Evolutionary conservation across 495 filamentous ascomycete species (phyloP), one percentile per base, ranked within the genome.

Genomic region (Tuber microsphaerosporum): DNA sequence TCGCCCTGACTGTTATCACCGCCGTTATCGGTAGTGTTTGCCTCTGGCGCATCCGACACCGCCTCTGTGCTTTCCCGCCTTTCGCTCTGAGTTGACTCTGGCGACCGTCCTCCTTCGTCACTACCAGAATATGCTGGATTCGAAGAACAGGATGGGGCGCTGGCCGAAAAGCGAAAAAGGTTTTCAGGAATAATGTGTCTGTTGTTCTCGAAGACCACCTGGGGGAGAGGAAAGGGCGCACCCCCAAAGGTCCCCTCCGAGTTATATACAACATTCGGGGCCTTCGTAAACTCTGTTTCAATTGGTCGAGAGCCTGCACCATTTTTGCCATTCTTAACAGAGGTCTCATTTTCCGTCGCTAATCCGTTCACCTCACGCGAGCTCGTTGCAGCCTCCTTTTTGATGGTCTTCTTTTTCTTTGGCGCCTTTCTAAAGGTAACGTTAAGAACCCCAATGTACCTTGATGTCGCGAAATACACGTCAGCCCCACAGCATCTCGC

Each of bases 371-470:
- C 68, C 48, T 80, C 77, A 22, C 42, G 68, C 34, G 69, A 76
- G 71, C 16, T 37, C 45, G 68, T 75, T 31, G 51, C 80, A 73
- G 69, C 75, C 48, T 75, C 70, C 42, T 75, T 78, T 61, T 79
- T 75, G 56, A 65, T 34, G 19, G 51, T 81, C 71, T 88, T 88
- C 34, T 87, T 84, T 75, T 85, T 85, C 71, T 80, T 87, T 9
- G 89, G 85, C 61, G 89, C 90, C 84, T 96, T 97, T 37, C 94
- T 93, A 83, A 94, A 97, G 0, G 95, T 97, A 20, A 98, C 95
- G 83, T 99, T 99, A 56, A 99, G 85, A 65, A 99, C 95, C 34
- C 95, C 95, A 76, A 99, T 97, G 79, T 99, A 99, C 83, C 95
- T 95, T 83, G 34, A 79, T 77, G 73, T 82, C 41, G 72, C 83